Evolutionary conservation across 1,284 basidiomycete genomes (phyloP).

Genomic region (Ganoderma boninense): DNA sequence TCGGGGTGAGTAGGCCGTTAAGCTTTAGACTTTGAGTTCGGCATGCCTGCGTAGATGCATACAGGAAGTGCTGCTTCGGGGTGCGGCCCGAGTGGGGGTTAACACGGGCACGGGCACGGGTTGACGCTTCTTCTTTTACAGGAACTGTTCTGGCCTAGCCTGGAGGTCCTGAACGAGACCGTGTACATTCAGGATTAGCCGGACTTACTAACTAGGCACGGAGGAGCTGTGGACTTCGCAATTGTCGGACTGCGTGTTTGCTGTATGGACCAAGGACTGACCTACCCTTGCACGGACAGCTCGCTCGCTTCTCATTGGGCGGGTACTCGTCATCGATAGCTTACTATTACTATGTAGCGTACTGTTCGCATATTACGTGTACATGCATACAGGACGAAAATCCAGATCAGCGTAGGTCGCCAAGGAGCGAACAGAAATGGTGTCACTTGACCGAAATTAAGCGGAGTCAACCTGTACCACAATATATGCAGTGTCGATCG

Average conservation of each 20-base stretch:
- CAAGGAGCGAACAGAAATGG: not conserved
- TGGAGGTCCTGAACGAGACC: slow-evolving; percentile 24
- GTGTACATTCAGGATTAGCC: slow-evolving; percentile 11
- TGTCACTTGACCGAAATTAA: not conserved
- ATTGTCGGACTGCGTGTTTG: not conserved
- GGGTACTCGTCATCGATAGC: not conserved
- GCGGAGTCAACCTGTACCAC: not conserved
- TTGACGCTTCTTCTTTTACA: not conserved
- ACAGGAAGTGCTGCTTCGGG: no score
- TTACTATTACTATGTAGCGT: not conserved
- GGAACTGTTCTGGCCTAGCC: slow-evolving; percentile 15
- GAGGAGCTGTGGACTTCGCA: not conserved
- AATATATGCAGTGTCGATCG: not conserved
- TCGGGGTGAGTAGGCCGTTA: slow-evolving; percentile 24
- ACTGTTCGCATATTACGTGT: not conserved
- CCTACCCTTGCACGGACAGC: not conserved
- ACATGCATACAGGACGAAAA: not conserved
- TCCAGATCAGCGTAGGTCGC: not conserved
- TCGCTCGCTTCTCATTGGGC: not conserved
- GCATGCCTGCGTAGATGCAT: no score
- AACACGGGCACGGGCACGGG: not conserved
- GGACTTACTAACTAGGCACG: not conserved
- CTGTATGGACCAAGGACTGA: no score
- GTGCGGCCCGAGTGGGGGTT: not conserved
- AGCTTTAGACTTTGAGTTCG: no score